These are phyloP conservation scores for Ophiostoma quercus DNA, from an alignment of 2,329 filamentous ascomycete species.

Conservation along the genomic window DNA sequence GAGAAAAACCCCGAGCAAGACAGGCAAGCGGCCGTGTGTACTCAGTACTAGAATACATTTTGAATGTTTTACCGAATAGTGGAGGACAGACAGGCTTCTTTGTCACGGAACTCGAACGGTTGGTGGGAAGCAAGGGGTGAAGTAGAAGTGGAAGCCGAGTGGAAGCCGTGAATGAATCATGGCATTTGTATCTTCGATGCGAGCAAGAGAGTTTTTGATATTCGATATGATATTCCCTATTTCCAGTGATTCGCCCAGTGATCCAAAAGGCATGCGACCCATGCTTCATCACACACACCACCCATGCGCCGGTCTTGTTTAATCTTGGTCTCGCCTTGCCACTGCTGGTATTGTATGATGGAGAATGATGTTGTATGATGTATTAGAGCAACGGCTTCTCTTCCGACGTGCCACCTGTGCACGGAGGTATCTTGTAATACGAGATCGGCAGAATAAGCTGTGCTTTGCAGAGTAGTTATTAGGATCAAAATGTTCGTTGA, in stretches of 20 bases:
- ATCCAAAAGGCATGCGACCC: constrained; percentile 10
- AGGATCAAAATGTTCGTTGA: not conserved
- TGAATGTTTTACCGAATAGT: not conserved
- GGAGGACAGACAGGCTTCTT: not conserved
- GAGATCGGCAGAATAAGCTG: not conserved
- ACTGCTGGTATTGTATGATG: not conserved
- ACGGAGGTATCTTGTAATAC: not conserved
- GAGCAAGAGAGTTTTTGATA: not conserved
- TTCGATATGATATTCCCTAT: not conserved
- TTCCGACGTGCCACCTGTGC: not conserved
- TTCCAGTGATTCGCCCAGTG: constrained; percentile 10
- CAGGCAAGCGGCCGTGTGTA: not conserved
- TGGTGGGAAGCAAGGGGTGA: not conserved
- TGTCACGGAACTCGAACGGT: not conserved
- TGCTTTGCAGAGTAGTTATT: too few species aligned
- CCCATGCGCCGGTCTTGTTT: constrained; percentile 4
- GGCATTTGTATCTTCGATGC: not conserved
- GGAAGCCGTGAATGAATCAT: constrained; percentile 3
- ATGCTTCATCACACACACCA: constrained; percentile 4
- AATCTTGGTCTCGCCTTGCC: not conserved
- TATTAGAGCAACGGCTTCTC: not conserved
- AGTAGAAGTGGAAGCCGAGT: not conserved
- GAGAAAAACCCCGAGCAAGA: constrained; percentile 4
- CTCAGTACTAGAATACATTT: not conserved
- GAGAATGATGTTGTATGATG: not conserved